Base-by-base conservation (phyloP, 2,329 filamentous ascomycete genomes). In the Diaporthe sp. region DNA sequence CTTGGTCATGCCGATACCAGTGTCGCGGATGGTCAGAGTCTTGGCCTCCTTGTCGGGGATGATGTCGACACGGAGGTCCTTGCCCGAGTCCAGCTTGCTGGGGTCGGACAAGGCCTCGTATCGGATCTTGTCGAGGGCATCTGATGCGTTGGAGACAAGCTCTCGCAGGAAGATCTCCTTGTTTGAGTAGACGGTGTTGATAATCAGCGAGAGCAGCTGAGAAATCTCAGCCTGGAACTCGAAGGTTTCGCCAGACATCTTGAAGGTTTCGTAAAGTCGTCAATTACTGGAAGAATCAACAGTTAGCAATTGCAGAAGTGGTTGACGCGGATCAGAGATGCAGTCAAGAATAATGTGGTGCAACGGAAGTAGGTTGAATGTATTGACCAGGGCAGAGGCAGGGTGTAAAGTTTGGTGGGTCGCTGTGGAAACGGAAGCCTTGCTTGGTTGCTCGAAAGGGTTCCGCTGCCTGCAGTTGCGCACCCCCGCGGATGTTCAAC, bases 171-270 rank as follows among this genome's bases (percentile, higher is more conserved):
- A 99, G 85, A 99, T 98, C 89, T 98, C 97, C 92, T 99, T 99
- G 94, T 99, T 99, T 81, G 96, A 98, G 92, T 98, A 99, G 90
- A 99, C 97, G 80, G 97, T 98, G 94, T 99, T 99, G 92, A 99
- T 99, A 89, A 99, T 99, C 86, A 99, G 94, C 81, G 93, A 95
- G 85, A 99, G 94, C 80, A 99, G 94, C 94, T 99, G 97, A 94
- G 96, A 98, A 86, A 99, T 99, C 94, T 99, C 97, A 94, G 97
- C 97, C 94, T 99, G 97, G 91, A 98, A 99, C 94, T 98, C 96
- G 90, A 99, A 99, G 81, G 96, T 98, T 91, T 98, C 82, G 72
- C 78, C 96, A 87, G 95, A 88, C 94, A 97, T 98, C 85, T 85
- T 94, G 87, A 80, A 65, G 68, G 65, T 69, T 68, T 68, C 72